Evolutionary conservation across 768 basidiomycete genomes (phyloP).

Genomic region (Neoboletus brunneissimus): DNA sequence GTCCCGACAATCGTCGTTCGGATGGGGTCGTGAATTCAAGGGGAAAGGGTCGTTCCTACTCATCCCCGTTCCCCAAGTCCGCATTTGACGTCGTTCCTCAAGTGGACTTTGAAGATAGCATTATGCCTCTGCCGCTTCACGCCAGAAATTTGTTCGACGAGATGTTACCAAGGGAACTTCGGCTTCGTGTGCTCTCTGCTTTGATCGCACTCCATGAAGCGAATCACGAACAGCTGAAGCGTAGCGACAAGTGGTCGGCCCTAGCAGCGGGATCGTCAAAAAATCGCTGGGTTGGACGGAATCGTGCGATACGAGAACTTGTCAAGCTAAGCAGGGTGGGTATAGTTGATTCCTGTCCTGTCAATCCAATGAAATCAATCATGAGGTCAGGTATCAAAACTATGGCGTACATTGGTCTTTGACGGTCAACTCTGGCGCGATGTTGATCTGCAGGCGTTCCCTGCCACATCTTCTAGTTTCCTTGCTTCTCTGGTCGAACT

Average conservation of each 20-base stretch:
- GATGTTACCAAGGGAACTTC: conserved; percentile 68
- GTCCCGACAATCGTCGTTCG: conserved; percentile 14
- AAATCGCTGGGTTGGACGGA: conserved; percentile 72
- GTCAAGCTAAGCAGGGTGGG: conserved; percentile 77
- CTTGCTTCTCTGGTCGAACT: conserved; percentile 50
- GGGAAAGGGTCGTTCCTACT: conserved; percentile 58
- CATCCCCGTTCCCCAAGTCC: conserved; percentile 60
- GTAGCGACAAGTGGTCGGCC: conserved; percentile 56
- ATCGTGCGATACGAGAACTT: conserved; percentile 73
- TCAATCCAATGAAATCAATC: conserved; percentile 13
- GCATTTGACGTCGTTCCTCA: conserved; percentile 58
- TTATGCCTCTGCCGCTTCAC: conserved; percentile 44
- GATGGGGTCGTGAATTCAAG: conserved; percentile 32
- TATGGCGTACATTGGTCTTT: conserved; percentile 71
- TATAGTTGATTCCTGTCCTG: conserved; percentile 20
- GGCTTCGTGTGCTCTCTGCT: conserved; percentile 53
- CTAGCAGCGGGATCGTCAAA: conserved; percentile 58
- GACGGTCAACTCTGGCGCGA: conserved; percentile 86
- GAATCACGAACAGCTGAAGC: conserved; percentile 48
- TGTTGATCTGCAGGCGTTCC: conserved; percentile 62
- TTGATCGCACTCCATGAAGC: conserved; percentile 57
- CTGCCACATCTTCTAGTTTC: conserved; percentile 49
- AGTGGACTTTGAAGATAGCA: conserved; percentile 44
- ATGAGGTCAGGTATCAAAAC: conserved; percentile 62
- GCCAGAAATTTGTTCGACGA: conserved; percentile 66